phyloP scores from a whole-genome alignment of 1,284 basidiomycete genomes.

The Cryptococcus sp. region DNA sequence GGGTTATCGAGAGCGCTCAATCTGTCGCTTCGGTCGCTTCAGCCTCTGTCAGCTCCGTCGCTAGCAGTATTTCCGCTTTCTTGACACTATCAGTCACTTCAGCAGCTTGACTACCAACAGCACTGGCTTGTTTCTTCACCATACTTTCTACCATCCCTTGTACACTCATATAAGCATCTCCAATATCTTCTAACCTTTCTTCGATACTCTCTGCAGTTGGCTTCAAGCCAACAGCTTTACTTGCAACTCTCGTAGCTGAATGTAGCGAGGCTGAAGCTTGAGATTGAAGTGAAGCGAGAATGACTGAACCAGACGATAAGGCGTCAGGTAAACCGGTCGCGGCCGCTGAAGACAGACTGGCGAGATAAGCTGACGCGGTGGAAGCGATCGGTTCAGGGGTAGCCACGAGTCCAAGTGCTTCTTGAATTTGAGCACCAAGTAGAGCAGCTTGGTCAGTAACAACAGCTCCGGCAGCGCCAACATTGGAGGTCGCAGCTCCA shows the following conservation, averaged over 20 bases:
- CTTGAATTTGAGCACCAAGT: conserved; percentile 2
- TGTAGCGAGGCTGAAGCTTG: conserved; percentile 1
- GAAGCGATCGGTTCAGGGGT: conserved; percentile 6
- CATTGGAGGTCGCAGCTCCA: not conserved
- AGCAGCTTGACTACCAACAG: not conserved
- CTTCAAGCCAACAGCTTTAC: conserved; percentile 6
- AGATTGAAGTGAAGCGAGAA: not conserved
- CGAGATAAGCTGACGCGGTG: conserved; percentile 9
- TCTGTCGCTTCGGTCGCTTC: conserved; percentile 15
- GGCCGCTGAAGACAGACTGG: not conserved
- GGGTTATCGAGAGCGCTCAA: conserved; percentile 12
- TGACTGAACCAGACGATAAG: not conserved
- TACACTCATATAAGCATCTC: conserved; percentile 3
- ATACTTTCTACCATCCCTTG: not conserved
- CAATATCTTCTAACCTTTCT: conserved; percentile 9
- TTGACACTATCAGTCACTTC: conserved; percentile 4
- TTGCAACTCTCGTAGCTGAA: conserved; percentile 9
- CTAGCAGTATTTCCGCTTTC: not conserved
- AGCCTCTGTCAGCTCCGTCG: conserved; percentile 2
- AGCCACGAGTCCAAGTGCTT: conserved; percentile 4
- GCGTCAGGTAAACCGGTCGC: not conserved
- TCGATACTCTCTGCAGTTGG: conserved; percentile 10
- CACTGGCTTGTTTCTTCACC: not conserved
- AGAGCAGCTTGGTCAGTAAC: not conserved
- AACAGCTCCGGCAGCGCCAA: not conserved